Evolutionary conservation across 495 filamentous ascomycete species (phyloP).

Genomic region (Podospora sp.): DNA sequence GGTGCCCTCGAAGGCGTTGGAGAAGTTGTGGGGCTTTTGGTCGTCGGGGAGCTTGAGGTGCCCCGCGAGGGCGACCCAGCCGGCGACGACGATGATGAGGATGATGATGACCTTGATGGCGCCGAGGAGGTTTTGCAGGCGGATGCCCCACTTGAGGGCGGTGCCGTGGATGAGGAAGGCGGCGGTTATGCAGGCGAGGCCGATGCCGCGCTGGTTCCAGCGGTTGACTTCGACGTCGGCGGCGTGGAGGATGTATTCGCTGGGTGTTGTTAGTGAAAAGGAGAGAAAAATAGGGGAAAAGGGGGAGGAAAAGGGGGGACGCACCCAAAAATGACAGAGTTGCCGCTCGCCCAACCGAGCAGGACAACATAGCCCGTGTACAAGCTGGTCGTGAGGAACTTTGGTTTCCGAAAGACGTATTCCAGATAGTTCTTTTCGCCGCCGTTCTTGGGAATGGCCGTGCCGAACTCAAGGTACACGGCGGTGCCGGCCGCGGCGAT

Average conservation of each 20-base stretch:
- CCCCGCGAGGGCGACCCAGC: slow-evolving; percentile 64
- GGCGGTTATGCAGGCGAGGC: slow-evolving; percentile 64
- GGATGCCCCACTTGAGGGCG: slow-evolving; percentile 68
- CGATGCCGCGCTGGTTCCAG: slow-evolving; percentile 71
- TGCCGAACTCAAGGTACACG: slow-evolving; percentile 65
- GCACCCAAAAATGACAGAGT: slow-evolving; percentile 63
- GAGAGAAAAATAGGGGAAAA: not conserved
- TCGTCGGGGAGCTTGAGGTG: slow-evolving; percentile 51
- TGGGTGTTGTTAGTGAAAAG: slow-evolving; percentile 23
- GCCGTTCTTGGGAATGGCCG: slow-evolving; percentile 56
- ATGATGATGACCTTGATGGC: slow-evolving; percentile 69
- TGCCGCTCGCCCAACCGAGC: slow-evolving; percentile 59
- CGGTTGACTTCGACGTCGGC: slow-evolving; percentile 58
- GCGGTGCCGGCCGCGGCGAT: slow-evolving; percentile 64
- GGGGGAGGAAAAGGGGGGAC: not conserved
- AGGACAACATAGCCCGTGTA: slow-evolving; percentile 62
- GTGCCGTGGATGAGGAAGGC: slow-evolving; percentile 63
- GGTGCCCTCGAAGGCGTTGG: slow-evolving; percentile 64
- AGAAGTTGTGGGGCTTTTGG: slow-evolving; percentile 63
- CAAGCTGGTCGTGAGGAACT: slow-evolving; percentile 66
- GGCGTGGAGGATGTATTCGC: slow-evolving; percentile 68
- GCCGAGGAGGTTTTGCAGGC: slow-evolving; percentile 66
- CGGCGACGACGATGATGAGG: slow-evolving; percentile 64
- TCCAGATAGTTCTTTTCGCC: slow-evolving; percentile 71
- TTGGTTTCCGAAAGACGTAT: slow-evolving; percentile 64